phyloP scores from a whole-genome alignment of 2,329 filamentous ascomycete genomes.

The Fusarium tuaranense region DNA sequence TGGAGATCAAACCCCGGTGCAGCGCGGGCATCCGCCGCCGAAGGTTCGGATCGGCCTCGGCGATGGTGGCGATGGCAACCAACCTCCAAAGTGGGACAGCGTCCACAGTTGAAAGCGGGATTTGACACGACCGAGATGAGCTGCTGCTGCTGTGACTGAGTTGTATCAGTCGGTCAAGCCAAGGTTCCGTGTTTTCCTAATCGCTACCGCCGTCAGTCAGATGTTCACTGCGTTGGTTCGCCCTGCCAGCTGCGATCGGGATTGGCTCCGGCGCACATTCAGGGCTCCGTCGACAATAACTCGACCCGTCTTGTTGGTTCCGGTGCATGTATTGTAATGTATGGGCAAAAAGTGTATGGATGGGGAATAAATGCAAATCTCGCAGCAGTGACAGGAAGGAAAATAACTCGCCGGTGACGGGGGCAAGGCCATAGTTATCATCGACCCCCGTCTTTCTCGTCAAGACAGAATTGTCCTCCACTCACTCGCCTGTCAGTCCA shows the following conservation, averaged over 20 bases:
- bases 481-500: constrained; percentile 29
- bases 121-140: not conserved
- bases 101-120: constrained; percentile 8
- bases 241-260: constrained; percentile 2
- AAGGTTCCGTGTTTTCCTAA: constrained; percentile 23
- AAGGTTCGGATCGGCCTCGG: constrained; percentile 20
- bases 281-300: not conserved
- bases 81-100: constrained; percentile 22
- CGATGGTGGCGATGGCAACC: constrained; percentile 9
- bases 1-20: constrained; percentile 5
- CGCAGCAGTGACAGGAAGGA: constrained; percentile 3
- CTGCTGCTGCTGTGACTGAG: not conserved
- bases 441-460: constrained; percentile 24
- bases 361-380: constrained; percentile 3
- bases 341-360: not conserved
- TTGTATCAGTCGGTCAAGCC: constrained; percentile 23
- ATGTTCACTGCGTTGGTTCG: constrained; percentile 18
- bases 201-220: constrained; percentile 32
- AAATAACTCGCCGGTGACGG: constrained; percentile 13
- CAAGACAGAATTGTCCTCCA: constrained; percentile 16
- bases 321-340: constrained; percentile 5
- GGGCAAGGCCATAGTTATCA: constrained; percentile 25
- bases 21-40: constrained; percentile 28
- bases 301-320: constrained; percentile 1
- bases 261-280: constrained; percentile 6